Conservation (phyloP, 1,284 basidiomycete genomes). For the Ganoderma sp. region DNA sequence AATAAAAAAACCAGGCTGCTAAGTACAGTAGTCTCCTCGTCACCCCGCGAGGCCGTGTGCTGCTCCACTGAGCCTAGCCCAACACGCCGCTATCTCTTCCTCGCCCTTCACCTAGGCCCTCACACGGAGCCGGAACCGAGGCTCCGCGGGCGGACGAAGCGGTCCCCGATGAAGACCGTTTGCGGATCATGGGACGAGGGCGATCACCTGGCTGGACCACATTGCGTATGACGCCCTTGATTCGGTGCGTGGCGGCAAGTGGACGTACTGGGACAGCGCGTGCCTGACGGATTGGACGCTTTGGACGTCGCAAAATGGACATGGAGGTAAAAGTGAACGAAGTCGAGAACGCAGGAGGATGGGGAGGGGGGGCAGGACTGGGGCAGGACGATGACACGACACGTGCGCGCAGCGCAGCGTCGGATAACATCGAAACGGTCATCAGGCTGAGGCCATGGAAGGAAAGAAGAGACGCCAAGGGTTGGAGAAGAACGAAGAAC, state of each 20-base stretch:
- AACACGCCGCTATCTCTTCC: not conserved
- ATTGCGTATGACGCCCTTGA: conserved; percentile 84
- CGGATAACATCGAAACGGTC: not conserved
- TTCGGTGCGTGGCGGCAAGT: conserved; percentile 71
- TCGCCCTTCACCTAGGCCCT: not conserved
- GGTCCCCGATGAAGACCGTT: conserved; percentile 64
- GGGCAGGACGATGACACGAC: not conserved
- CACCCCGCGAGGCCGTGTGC: too few species aligned
- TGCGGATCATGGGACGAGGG: conserved; percentile 85
- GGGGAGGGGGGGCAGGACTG: too few species aligned
- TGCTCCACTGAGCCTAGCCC: not conserved
- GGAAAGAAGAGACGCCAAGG: not conserved
- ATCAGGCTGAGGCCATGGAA: conserved; percentile 4
- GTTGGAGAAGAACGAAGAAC: conserved; percentile 8
- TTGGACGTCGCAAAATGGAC: not conserved
- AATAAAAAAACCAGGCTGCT: too few species aligned
- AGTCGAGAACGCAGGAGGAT: not conserved
- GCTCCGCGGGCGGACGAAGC: conserved; percentile 68
- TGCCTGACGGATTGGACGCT: conserved; percentile 58
- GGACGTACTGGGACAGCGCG: conserved; percentile 89
- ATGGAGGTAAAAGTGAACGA: not conserved
- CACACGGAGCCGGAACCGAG: conserved; percentile 73
- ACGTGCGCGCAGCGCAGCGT: not conserved
- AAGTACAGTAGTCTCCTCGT: too few species aligned
- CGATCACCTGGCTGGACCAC: conserved; percentile 89